Conservation (phyloP, 345 rosid species). For the Gossypium longicalyx region DNA sequence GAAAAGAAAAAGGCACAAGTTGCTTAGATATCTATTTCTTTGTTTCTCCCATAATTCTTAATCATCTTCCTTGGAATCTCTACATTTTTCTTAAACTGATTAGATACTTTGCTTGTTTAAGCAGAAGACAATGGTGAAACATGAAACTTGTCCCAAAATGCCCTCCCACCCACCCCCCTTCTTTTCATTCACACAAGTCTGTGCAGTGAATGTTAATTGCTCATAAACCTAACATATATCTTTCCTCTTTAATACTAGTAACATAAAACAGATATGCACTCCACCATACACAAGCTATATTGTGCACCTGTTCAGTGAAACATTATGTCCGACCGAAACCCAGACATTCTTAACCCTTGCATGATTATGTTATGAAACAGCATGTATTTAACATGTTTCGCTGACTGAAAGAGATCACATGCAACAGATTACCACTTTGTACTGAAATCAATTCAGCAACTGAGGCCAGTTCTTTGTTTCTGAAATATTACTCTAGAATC, state of each 20-base stretch:
- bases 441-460: background rate
- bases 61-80: background rate
- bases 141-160: background rate
- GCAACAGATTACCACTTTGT: background rate
- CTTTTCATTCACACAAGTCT: background rate
- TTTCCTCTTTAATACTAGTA: background rate
- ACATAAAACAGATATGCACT: background rate
- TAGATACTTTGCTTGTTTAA: background rate
- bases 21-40: background rate
- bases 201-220: background rate
- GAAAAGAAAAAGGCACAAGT: background rate
- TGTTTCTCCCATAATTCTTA: background rate
- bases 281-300: background rate
- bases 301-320: background rate
- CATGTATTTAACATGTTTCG: background rate
- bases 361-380: background rate
- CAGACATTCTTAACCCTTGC: background rate
- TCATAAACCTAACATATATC: background rate
- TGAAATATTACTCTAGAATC: background rate
- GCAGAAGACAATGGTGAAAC: background rate
- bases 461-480: slow-evolving; percentile 6
- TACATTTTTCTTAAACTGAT: background rate
- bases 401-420: background rate
- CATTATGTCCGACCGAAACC: background rate
- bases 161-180: background rate